Percentiles rank a stretch among this genome's conserved stretches.
Evolutionary conservation across 2,329 filamentous ascomycete species (phyloP).

Genomic region (Venturia oleaginea): DNA sequence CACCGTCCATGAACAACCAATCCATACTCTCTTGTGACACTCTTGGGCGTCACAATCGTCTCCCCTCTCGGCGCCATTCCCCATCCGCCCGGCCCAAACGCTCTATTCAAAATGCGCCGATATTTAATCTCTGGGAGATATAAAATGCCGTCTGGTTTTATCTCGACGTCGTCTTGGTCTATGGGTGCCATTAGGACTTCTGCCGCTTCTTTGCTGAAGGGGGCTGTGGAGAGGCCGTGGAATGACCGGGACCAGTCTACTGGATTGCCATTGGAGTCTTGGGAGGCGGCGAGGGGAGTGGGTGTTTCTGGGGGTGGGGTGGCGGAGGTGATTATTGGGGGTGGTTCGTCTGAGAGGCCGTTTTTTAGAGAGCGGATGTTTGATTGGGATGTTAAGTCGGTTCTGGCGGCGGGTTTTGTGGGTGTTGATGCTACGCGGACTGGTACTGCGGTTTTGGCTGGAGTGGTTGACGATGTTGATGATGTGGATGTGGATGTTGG

Average conservation of each 20-base stretch:
- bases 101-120: conserved; percentile 75
- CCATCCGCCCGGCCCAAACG: conserved; percentile 94
- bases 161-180: conserved; percentile 70
- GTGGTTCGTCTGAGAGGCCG: conserved; percentile 20
- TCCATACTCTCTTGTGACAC: conserved; percentile 84
- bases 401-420: not conserved
- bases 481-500: not conserved
- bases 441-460: conserved; percentile 3
- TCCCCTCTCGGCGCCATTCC: conserved; percentile 83
- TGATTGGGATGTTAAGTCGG: not conserved
- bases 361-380: conserved; percentile 10
- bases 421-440: not conserved
- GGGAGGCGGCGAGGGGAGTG: conserved; percentile 40
- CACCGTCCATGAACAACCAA: conserved; percentile 82
- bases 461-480: conserved; percentile 1
- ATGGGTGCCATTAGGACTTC: conserved; percentile 61
- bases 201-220: conserved; percentile 63
- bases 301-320: conserved; percentile 21
- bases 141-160: conserved; percentile 94
- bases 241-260: conserved; percentile 80
- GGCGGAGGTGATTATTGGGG: conserved; percentile 20
- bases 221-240: conserved; percentile 62
- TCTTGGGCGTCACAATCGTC: conserved; percentile 71
- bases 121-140: conserved; percentile 99
- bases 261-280: conserved; percentile 38